A percentile compares a stretch with the other conserved stretches of the same genome.
Conservation (phyloP, 495 filamentous ascomycete species). For the Penicillium psychrofluorescens region DNA sequence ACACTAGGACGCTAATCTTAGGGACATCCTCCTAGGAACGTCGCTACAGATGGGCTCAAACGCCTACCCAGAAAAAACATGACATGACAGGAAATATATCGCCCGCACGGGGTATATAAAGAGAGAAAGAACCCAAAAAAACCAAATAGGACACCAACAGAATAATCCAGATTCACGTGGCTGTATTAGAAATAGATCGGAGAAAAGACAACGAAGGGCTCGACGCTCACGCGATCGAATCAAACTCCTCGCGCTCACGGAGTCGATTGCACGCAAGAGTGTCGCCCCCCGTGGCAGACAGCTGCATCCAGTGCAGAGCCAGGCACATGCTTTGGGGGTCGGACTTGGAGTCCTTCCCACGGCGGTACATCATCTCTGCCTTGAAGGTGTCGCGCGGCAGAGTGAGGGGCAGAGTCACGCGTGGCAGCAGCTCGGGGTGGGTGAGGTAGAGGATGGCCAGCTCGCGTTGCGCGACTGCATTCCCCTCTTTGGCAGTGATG, state of each 20-base stretch:
- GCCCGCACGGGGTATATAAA: too few relatives aligned
- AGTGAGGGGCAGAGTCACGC: slow-evolving; percentile 76
- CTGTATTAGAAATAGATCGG: not conserved
- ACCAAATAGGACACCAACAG: too few relatives aligned
- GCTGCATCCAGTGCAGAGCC: slow-evolving; percentile 97
- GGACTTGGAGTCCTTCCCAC: slow-evolving; percentile 45
- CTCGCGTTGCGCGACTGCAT: slow-evolving; percentile 88
- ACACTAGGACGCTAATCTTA: too few relatives aligned
- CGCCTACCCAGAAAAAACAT: too few relatives aligned
- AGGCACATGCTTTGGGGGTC: slow-evolving; percentile 93
- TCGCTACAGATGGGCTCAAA: too few relatives aligned
- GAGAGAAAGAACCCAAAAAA: too few relatives aligned
- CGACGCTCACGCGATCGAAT: slow-evolving; percentile 37
- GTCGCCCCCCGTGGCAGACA: slow-evolving; percentile 80
- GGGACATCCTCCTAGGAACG: too few relatives aligned
- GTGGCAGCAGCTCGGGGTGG: slow-evolving; percentile 79
- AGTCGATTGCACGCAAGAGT: slow-evolving; percentile 79
- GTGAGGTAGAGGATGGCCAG: slow-evolving; percentile 92
- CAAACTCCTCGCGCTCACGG: slow-evolving; percentile 61
- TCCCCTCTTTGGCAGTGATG: slow-evolving; percentile 90
- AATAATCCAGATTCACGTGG: too few relatives aligned
- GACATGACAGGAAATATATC: too few relatives aligned
- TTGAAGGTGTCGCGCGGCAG: slow-evolving; percentile 88
- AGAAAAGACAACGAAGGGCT: slow-evolving; percentile 1
- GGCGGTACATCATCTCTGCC: slow-evolving; percentile 69